phyloP scores from a whole-genome alignment of 805 yeast genomes.

The Pichia deserticola region DNA sequence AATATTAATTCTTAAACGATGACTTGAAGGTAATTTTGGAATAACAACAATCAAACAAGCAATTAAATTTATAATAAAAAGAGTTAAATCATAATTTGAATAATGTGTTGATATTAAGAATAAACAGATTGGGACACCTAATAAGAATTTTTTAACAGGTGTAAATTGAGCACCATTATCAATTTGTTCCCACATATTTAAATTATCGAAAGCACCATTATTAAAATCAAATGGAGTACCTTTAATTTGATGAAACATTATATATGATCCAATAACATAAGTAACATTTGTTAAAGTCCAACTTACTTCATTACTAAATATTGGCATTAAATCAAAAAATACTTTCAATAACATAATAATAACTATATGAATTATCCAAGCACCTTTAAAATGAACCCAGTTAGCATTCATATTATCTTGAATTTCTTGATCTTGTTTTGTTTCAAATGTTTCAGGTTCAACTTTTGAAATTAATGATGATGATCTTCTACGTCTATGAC shows the following conservation, averaged over 20 bases:
- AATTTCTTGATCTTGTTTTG: constrained; percentile 82
- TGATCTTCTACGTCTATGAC: constrained; percentile 56
- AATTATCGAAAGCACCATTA: constrained; percentile 89
- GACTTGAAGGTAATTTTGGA: constrained; percentile 83
- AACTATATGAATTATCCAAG: constrained; percentile 90
- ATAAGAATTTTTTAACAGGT: constrained; percentile 87
- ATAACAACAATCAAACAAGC: constrained; percentile 82
- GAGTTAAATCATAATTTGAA: constrained; percentile 71
- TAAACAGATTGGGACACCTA: constrained; percentile 86
- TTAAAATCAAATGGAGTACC: constrained; percentile 98
- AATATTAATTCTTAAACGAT: constrained; percentile 62
- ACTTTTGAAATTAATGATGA: constrained; percentile 87
- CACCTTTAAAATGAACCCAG: constrained; percentile 95
- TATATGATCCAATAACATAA: constrained; percentile 83
- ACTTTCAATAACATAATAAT: constrained; percentile 67
- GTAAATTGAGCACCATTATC: constrained; percentile 90
- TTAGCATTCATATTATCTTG: constrained; percentile 88
- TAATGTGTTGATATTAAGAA: constrained; percentile 87
- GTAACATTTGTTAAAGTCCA: constrained; percentile 94
- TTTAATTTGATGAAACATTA: constrained; percentile 94
- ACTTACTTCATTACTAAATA: constrained; percentile 72
- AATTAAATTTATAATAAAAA: constrained; percentile 71
- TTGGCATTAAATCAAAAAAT: constrained; percentile 72
- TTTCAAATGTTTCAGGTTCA: constrained; percentile 87
- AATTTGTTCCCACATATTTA: constrained; percentile 98